These are phyloP conservation scores for Davidsoniella eucalypti DNA, from an alignment of 2,329 filamentous ascomycete species.

Conservation along the genomic window DNA sequence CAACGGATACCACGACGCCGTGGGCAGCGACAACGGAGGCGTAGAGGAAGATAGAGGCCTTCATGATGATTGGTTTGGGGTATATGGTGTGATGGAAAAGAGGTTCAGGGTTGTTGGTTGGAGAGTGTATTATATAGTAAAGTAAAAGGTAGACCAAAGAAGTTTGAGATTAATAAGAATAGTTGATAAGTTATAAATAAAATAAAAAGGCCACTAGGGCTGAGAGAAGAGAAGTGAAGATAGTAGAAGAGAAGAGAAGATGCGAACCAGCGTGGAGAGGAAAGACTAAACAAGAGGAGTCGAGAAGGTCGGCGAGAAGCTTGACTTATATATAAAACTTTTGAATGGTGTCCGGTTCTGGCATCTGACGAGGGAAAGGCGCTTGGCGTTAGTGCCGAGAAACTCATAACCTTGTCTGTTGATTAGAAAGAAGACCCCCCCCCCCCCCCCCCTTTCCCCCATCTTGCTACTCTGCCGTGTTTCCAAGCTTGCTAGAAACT, in stretches of 20 bases:
- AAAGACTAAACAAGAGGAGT: neutral
- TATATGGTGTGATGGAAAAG: neutral
- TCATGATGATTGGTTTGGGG: neutral
- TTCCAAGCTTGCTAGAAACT: no score
- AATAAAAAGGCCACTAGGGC: constrained; percentile 5
- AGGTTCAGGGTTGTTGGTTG: neutral
- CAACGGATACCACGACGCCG: constrained; percentile 36
- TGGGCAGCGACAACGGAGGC: constrained; percentile 40
- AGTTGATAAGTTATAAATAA: neutral
- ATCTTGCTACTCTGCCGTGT: no score
- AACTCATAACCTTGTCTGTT: no score
- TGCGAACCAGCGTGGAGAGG: neutral
- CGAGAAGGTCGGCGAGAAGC: neutral
- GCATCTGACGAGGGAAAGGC: no score
- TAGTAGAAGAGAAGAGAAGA: constrained; percentile 3
- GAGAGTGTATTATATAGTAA: no score
- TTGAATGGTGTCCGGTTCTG: neutral
- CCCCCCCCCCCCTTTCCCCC: no score
- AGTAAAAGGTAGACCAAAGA: no score
- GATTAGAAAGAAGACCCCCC: no score
- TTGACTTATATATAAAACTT: neutral
- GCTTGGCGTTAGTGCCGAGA: no score
- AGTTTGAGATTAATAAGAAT: neutral
- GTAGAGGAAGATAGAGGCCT: constrained; percentile 21
- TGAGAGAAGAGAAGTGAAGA: constrained; percentile 2